phyloP scores from a whole-genome alignment of 257 asterid species.

The Phtheirospermum japonicum region DNA sequence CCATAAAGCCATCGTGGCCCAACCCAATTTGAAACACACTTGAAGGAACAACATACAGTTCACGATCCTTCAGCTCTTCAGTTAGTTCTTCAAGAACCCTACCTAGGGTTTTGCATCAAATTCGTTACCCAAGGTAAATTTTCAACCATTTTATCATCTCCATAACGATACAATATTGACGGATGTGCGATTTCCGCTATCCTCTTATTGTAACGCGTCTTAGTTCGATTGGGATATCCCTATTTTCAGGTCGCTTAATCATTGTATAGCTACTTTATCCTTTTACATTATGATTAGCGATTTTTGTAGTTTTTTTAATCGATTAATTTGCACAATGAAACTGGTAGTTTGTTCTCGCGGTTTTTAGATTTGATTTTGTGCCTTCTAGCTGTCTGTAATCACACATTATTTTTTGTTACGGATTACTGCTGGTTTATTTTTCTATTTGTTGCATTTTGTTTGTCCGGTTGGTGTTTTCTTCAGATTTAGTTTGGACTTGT shows the following conservation, averaged over 20 bases:
- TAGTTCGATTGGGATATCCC: background rate
- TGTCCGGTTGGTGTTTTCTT: background rate
- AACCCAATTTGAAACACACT: background rate
- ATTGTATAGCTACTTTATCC: background rate
- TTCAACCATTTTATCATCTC: background rate
- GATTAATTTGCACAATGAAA: background rate
- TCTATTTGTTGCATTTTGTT: background rate
- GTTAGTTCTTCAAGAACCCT: background rate
- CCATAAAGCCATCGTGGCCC: background rate
- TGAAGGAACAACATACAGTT: background rate
- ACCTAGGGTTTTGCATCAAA: background rate
- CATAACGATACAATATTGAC: background rate
- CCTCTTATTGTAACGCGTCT: background rate
- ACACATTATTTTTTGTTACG: background rate
- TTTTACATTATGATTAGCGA: background rate
- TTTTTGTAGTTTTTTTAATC: background rate
- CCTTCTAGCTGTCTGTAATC: constrained; percentile 4
- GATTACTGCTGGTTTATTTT: constrained; percentile 6
- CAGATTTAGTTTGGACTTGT: background rate
- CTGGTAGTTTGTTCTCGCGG: background rate
- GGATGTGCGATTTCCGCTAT: background rate
- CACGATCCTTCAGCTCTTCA: background rate
- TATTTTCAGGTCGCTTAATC: too few relatives aligned
- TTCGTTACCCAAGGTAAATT: background rate
- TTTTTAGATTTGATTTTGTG: constrained; percentile 1